phyloP scores from a whole-genome alignment of 768 basidiomycete genomes.

The Podaxis sp. region DNA sequence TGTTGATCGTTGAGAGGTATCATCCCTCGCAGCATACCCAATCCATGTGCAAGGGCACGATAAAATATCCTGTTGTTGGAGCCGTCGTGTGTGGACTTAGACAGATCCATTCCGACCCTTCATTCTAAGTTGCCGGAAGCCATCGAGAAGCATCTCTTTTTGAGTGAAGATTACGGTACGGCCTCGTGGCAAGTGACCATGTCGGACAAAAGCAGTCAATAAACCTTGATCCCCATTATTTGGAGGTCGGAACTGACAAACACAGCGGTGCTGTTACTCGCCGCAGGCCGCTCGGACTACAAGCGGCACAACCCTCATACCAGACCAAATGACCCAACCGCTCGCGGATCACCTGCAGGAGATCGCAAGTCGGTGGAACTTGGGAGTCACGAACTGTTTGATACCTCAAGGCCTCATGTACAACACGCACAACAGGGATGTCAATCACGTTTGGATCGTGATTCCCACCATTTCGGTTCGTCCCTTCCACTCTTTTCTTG shows the following conservation, averaged over 20 bases:
- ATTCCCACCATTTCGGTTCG: constrained; percentile 22
- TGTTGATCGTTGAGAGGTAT: not conserved
- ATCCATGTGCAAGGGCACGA: not conserved
- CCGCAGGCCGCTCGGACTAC: not conserved
- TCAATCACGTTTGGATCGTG: constrained; percentile 38
- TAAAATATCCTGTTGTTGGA: constrained; percentile 2
- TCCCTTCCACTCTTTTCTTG: constrained; percentile 17
- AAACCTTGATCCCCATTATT: not conserved
- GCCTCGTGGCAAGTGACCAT: constrained; percentile 11
- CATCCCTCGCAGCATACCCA: constrained; percentile 1
- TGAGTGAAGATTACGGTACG: constrained; percentile 7
- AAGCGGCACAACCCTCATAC: constrained; percentile 12
- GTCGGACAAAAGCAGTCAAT: constrained; percentile 10
- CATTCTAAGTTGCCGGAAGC: constrained; percentile 13
- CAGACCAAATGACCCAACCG: constrained; percentile 15
- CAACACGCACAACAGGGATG: constrained; percentile 57
- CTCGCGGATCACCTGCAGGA: constrained; percentile 40
- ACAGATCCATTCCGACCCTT: constrained; percentile 9
- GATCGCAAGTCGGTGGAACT: constrained; percentile 36
- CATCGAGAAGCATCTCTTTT: constrained; percentile 10
- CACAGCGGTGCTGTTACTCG: not conserved
- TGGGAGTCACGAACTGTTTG: constrained; percentile 25
- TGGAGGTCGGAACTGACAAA: not conserved
- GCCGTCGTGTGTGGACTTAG: not conserved
- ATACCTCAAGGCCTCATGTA: constrained; percentile 71